Percentiles rank a stretch among this genome's conserved stretches.
These are phyloP conservation scores for Mucor piriformis DNA, from an alignment of 371 early-diverging fungal genomes.

Conservation along the genomic window DNA sequence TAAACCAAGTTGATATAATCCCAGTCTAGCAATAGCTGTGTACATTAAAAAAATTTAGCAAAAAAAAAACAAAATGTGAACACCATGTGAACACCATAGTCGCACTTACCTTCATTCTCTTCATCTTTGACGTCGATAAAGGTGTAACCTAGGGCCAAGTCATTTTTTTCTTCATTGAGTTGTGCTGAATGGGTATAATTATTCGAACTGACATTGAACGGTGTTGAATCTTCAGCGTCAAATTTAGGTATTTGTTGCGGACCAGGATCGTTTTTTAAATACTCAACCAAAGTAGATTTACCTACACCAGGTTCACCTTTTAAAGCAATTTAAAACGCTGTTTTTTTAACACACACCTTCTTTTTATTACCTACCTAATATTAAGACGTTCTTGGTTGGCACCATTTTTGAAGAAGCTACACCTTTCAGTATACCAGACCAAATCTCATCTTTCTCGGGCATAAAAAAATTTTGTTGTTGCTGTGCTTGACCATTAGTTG, in stretches of 20 bases:
- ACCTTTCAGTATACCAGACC: constrained; percentile 75
- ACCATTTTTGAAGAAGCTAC: constrained; percentile 73
- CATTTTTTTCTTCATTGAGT: constrained; percentile 47
- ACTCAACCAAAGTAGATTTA: constrained; percentile 67
- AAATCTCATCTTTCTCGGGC: constrained; percentile 66
- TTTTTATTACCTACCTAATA: constrained; percentile 55
- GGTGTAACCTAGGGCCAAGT: constrained; percentile 75
- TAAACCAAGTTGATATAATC: constrained; percentile 78
- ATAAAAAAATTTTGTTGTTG: constrained; percentile 11
- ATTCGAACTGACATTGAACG: constrained; percentile 13
- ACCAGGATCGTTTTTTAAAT: constrained; percentile 60
- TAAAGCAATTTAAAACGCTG: not conserved
- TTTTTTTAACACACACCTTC: not conserved
- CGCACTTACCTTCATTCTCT: constrained; percentile 65
- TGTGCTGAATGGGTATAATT: constrained; percentile 27
- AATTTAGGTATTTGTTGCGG: constrained; percentile 26
- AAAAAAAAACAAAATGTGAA: not conserved
- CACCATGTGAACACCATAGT: not conserved
- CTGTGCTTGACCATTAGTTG: constrained; percentile 5
- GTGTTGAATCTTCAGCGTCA: constrained; percentile 28
- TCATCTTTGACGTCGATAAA: constrained; percentile 80
- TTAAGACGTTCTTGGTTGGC: constrained; percentile 71
- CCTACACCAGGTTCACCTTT: constrained; percentile 70
- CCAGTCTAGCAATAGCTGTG: constrained; percentile 73
- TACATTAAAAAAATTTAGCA: constrained; percentile 35